Percentiles rank a stretch among this genome's conserved stretches.
Conservation (phyloP, 331 rosid genomes). For the Spiraea crenata region DNA sequence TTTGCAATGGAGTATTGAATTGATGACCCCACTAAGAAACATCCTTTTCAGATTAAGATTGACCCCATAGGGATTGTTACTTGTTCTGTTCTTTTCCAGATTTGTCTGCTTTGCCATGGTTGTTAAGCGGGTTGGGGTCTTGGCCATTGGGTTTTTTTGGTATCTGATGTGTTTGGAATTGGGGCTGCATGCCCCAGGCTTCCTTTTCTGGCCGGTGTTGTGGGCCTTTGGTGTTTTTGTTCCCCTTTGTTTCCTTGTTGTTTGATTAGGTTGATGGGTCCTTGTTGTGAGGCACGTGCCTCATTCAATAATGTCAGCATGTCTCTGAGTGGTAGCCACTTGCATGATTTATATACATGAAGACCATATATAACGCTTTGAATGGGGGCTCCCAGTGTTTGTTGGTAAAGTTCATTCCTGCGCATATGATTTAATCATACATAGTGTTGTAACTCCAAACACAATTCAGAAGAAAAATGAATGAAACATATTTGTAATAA, state of each 20-base stretch:
- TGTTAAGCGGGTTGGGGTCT: neutral
- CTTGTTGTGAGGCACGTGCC: too few species aligned
- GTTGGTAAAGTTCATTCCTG: neutral
- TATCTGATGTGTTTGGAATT: neutral
- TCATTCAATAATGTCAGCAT: too few species aligned
- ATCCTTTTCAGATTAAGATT: neutral
- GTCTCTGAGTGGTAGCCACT: neutral
- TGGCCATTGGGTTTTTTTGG: neutral
- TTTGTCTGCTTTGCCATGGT: neutral
- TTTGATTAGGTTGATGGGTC: neutral
- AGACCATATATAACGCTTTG: neutral
- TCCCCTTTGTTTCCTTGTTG: neutral
- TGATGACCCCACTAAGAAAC: neutral
- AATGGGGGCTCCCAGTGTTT: neutral
- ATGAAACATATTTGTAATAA: neutral
- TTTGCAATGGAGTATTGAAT: neutral
- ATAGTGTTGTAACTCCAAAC: neutral
- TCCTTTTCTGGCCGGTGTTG: neutral
- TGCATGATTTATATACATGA: neutral
- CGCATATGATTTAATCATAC: neutral
- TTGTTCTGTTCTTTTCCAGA: neutral
- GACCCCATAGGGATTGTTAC: neutral
- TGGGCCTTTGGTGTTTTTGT: conserved; percentile 3
- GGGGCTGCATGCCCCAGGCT: conserved; percentile 3
- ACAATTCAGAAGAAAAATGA: neutral